Percentiles rank a stretch among this genome's conserved stretches.
These are phyloP conservation scores for Peziza echinospora DNA, from an alignment of 495 filamentous ascomycete species.

Conservation along the genomic window DNA sequence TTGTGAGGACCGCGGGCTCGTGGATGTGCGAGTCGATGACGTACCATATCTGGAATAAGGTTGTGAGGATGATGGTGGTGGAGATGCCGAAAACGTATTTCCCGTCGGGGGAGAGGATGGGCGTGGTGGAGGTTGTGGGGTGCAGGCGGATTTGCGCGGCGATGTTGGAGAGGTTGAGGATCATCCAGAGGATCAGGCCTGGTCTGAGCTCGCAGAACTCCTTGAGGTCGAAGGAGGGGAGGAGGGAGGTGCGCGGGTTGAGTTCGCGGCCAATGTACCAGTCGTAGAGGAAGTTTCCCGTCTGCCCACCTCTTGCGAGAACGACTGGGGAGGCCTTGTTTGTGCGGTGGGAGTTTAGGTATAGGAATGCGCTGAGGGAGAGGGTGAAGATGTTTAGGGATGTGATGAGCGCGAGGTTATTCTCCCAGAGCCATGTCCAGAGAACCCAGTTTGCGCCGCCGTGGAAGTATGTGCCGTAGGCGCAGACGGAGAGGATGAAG, in stretches of 20 bases:
- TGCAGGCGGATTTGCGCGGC: conserved; percentile 76
- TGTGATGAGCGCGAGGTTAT: conserved; percentile 68
- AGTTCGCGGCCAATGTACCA: conserved; percentile 95
- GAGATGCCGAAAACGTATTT: no score
- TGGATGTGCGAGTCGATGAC: conserved; percentile 72
- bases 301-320: conserved; percentile 58
- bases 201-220: conserved; percentile 76
- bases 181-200: conserved; percentile 72
- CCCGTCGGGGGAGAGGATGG: no score
- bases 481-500: conserved; percentile 41
- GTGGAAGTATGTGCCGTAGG: conserved; percentile 43
- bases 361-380: conserved; percentile 48
- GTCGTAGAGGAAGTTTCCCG: conserved; percentile 78
- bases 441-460: conserved; percentile 65
- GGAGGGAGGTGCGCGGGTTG: conserved; percentile 58
- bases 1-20: conserved; percentile 81
- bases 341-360: conserved; percentile 52
- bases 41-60: conserved; percentile 60
- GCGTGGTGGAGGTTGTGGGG: conserved; percentile 54
- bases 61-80: conserved; percentile 69
- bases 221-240: conserved; percentile 74
- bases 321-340: conserved; percentile 46
- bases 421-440: conserved; percentile 85
- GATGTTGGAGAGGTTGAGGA: conserved; percentile 67
- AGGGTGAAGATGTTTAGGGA: conserved; percentile 57